Conservation (phyloP, 495 filamentous ascomycete species). For the Aspergillus mulundensis region DNA sequence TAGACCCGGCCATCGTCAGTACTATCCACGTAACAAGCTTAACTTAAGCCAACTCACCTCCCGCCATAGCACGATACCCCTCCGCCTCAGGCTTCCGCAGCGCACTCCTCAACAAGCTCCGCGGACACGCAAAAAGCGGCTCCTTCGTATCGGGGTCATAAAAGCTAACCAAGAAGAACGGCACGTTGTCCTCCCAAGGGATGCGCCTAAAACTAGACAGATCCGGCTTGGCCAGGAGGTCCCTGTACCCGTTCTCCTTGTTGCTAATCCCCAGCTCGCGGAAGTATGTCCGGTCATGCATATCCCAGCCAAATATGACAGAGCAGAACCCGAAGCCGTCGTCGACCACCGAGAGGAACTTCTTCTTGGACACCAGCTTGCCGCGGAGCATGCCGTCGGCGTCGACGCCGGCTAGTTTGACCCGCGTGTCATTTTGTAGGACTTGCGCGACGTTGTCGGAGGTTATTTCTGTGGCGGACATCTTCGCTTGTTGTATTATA, state of each 20-base stretch:
- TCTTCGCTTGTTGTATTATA: neutral
- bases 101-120: slow-evolving; percentile 66
- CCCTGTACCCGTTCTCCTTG: slow-evolving; percentile 87
- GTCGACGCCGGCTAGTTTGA: slow-evolving; percentile 90
- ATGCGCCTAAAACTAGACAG: slow-evolving; percentile 79
- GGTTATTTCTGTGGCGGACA: slow-evolving; percentile 38
- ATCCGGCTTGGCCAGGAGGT: slow-evolving; percentile 82
- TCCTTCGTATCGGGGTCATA: slow-evolving; percentile 51
- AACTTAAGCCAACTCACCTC: slow-evolving; percentile 55
- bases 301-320: slow-evolving; percentile 96
- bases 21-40: neutral
- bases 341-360: slow-evolving; percentile 81
- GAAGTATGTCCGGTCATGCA: slow-evolving; percentile 90
- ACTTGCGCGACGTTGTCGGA: slow-evolving; percentile 56
- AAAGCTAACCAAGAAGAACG: slow-evolving; percentile 92
- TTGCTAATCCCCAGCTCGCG: slow-evolving; percentile 84
- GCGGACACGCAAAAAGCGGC: slow-evolving; percentile 76
- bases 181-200: slow-evolving; percentile 90
- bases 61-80: slow-evolving; percentile 82
- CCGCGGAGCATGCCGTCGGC: slow-evolving; percentile 88
- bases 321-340: slow-evolving; percentile 96
- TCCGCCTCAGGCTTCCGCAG: slow-evolving; percentile 61
- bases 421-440: slow-evolving; percentile 70
- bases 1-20: slow-evolving; percentile 26
- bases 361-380: slow-evolving; percentile 93